These are phyloP conservation scores for Pseudocercospora ulei DNA, from an alignment of 2,329 filamentous ascomycete species.

Conservation along the genomic window DNA sequence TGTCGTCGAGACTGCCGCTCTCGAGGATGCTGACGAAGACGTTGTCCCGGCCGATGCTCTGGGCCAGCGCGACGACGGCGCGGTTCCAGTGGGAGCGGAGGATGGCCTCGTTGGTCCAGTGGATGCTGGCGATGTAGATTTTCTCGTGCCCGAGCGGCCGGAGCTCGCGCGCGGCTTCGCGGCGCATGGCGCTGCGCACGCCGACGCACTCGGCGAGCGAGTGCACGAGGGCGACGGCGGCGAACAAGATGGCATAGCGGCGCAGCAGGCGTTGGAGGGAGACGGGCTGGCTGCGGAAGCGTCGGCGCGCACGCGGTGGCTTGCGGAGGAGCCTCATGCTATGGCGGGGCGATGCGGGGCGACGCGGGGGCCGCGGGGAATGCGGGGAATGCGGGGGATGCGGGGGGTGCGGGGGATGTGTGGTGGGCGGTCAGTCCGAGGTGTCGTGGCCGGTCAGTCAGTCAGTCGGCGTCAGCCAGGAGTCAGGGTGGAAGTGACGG, in stretches of 20 bases:
- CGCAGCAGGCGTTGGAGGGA: constrained; percentile 1
- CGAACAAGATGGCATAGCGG: constrained; percentile 15
- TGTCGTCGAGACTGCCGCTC: constrained; percentile 60
- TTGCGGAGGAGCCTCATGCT: constrained; percentile 3
- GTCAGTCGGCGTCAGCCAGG: no score
- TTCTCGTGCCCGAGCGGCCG: constrained; percentile 24
- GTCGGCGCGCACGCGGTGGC: background rate
- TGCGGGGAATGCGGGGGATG: no score
- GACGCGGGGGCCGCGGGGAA: no score
- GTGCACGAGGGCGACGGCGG: constrained; percentile 19
- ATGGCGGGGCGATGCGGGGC: constrained; percentile 1
- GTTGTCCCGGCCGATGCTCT: constrained; percentile 52
- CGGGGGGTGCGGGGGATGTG: no score
- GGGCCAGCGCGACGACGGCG: constrained; percentile 50
- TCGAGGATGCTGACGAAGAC: constrained; percentile 60
- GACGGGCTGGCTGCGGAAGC: constrained; percentile 3
- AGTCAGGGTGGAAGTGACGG: no score
- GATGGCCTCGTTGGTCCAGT: constrained; percentile 57
- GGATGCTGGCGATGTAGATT: constrained; percentile 60
- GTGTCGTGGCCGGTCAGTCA: no score
- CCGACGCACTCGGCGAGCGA: constrained; percentile 22
- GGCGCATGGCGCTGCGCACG: constrained; percentile 18
- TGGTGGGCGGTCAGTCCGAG: no score
- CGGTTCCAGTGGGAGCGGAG: constrained; percentile 54
- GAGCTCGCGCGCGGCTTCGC: constrained; percentile 13